Conservation (phyloP, 2,329 filamentous ascomycete genomes). For the Coniochaeta sp. region DNA sequence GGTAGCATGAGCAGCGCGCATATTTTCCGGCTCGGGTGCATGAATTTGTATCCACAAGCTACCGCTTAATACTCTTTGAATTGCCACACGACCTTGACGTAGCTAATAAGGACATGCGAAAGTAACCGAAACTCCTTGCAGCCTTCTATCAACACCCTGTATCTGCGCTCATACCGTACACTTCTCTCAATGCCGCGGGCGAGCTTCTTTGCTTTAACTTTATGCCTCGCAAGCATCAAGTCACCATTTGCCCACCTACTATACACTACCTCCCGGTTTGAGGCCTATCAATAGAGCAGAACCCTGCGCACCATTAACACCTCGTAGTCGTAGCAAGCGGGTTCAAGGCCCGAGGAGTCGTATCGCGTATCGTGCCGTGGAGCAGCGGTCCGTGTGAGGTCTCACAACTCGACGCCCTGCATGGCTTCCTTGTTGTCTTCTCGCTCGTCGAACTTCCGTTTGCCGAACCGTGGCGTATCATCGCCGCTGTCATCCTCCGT, state of each 20-base stretch:
- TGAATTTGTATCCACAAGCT: neutral
- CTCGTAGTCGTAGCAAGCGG: neutral
- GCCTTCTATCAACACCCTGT: neutral
- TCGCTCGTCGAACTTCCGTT: constrained; percentile 44
- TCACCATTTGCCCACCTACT: neutral
- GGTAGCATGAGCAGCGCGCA: neutral
- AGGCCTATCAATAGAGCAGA: neutral
- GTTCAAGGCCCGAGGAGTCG: neutral
- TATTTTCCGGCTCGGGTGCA: no score
- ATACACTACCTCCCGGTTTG: neutral
- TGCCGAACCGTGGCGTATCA: constrained; percentile 29
- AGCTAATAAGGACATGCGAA: neutral
- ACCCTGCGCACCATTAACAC: neutral
- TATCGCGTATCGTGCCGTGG: neutral
- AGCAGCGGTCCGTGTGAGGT: neutral
- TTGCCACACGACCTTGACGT: neutral
- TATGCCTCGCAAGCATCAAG: neutral
- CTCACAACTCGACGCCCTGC: constrained; percentile 8
- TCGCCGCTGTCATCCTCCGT: constrained; percentile 32
- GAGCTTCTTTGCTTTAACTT: neutral
- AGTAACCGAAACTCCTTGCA: neutral
- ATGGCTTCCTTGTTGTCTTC: constrained; percentile 19
- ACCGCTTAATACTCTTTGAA: neutral
- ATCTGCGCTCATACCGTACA: neutral
- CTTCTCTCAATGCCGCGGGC: neutral